Conservation (phyloP, 2,329 filamentous ascomycete genomes). For the Periconia digitata region DNA sequence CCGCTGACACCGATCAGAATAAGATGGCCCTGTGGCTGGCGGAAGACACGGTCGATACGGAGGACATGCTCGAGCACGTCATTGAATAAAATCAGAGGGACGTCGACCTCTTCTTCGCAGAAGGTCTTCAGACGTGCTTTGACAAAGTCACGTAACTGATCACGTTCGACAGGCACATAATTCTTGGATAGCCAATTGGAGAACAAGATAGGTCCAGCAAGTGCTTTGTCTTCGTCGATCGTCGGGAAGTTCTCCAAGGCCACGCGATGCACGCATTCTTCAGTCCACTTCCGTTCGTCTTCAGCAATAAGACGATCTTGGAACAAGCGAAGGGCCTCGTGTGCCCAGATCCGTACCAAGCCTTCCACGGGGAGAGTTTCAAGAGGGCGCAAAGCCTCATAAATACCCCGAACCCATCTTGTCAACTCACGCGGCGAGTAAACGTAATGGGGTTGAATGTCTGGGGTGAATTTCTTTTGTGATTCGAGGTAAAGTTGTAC, state of each 20-base stretch:
- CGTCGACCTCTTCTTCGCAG: constrained; percentile 98
- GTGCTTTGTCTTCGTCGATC: constrained; percentile 85
- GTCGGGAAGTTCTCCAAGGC: constrained; percentile 91
- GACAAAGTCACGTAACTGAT: constrained; percentile 93
- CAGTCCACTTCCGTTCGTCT: constrained; percentile 93
- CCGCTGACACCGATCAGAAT: constrained; percentile 98
- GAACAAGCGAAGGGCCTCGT: constrained; percentile 94
- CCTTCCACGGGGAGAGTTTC: constrained; percentile 88
- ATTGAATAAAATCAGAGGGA: constrained; percentile 98
- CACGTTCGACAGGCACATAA: constrained; percentile 93
- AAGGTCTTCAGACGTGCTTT: constrained; percentile 97
- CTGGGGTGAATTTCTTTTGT: constrained; percentile 88
- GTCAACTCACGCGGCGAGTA: constrained; percentile 99
- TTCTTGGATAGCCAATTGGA: constrained; percentile 99
- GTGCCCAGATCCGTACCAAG: constrained; percentile 94
- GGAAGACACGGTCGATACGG: constrained; percentile 97
- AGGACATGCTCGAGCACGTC: constrained; percentile 97
- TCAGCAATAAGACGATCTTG: constrained; percentile 95
- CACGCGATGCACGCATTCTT: constrained; percentile 81
- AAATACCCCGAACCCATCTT: constrained; percentile 94
- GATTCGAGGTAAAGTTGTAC: constrained; percentile 95
- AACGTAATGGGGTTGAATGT: constrained; percentile 98
- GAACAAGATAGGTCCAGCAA: constrained; percentile 92
- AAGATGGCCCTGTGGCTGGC: constrained; percentile 95
- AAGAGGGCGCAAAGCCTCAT: constrained; percentile 92